Evolutionary conservation across 2,329 filamentous ascomycete species (phyloP).

Genomic region (Pestalotiopsis sp.): DNA sequence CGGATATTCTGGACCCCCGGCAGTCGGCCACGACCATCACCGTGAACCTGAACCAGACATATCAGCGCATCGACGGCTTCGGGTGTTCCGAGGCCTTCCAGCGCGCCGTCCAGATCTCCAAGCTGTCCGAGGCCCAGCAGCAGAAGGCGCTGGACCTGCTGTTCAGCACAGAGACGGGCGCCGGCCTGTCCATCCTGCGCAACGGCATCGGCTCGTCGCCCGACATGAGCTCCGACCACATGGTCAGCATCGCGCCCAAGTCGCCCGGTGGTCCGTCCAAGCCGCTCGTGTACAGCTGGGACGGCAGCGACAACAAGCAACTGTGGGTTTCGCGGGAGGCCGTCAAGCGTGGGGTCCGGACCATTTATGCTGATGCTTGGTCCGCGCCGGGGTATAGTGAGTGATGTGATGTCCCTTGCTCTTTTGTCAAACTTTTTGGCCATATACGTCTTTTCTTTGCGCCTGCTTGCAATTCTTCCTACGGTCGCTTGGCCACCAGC

Average conservation of each 20-base stretch:
- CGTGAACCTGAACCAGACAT: slow-evolving; percentile 22
- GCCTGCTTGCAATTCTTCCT: too few species aligned
- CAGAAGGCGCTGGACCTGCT: slow-evolving; percentile 35
- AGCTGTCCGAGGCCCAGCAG: slow-evolving; percentile 31
- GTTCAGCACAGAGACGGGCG: slow-evolving; percentile 35
- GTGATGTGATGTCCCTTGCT: not conserved
- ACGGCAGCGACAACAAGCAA: slow-evolving; percentile 46
- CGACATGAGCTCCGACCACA: slow-evolving; percentile 18
- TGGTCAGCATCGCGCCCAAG: slow-evolving; percentile 40
- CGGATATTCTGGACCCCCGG: not conserved
- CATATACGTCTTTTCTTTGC: too few species aligned
- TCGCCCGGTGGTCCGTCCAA: slow-evolving; percentile 37
- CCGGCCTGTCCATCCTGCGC: slow-evolving; percentile 37
- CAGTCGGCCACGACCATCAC: slow-evolving; percentile 4
- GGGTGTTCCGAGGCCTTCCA: slow-evolving; percentile 44
- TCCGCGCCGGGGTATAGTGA: slow-evolving; percentile 39
- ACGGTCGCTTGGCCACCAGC: not conserved
- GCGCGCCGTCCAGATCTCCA: slow-evolving; percentile 32
- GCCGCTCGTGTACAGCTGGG: slow-evolving; percentile 41
- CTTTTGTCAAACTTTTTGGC: too few species aligned
- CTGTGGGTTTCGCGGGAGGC: slow-evolving; percentile 50
- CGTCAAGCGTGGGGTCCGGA: slow-evolving; percentile 31
- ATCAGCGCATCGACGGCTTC: slow-evolving; percentile 44
- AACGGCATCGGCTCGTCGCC: slow-evolving; percentile 35
- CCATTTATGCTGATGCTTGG: slow-evolving; percentile 43